phyloP scores from a whole-genome alignment of 306 rosid genomes.

The Carpinus viminea region DNA sequence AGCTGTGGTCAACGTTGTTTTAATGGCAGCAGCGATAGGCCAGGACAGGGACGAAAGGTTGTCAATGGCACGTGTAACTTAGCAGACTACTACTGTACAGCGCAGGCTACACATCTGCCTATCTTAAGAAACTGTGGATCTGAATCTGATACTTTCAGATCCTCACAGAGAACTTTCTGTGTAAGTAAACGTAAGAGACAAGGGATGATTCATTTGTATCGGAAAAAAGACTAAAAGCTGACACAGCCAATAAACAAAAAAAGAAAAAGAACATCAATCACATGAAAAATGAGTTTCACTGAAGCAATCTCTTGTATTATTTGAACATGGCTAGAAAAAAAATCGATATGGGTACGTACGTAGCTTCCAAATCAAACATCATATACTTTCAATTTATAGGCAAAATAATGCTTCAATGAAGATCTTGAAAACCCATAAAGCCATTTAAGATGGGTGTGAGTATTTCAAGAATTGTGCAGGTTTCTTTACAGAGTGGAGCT shows the following conservation, averaged over 20 bases:
- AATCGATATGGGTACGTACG: no score
- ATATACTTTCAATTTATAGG: no score
- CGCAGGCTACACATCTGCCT: not conserved
- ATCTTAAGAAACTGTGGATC: not conserved
- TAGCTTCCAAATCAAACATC: no score
- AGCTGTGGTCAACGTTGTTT: not conserved
- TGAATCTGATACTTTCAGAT: conserved; percentile 1
- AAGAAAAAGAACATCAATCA: not conserved
- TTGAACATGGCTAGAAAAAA: no score
- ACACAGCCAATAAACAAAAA: not conserved
- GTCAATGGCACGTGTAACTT: not conserved
- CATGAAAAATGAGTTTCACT: not conserved
- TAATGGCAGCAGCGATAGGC: not conserved
- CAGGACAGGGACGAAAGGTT: not conserved
- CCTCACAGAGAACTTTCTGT: conserved; percentile 15
- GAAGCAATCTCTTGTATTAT: not conserved
- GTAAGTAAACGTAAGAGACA: not conserved
- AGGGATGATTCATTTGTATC: not conserved
- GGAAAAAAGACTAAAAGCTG: not conserved
- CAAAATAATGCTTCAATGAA: no score
- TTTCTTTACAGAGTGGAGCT: not conserved
- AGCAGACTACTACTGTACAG: not conserved
- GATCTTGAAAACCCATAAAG: no score
- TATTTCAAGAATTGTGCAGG: conserved; percentile 6
- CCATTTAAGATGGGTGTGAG: not conserved